Conservation (phyloP, 2,329 filamentous ascomycete species). For the Cercospora sesami region DNA sequence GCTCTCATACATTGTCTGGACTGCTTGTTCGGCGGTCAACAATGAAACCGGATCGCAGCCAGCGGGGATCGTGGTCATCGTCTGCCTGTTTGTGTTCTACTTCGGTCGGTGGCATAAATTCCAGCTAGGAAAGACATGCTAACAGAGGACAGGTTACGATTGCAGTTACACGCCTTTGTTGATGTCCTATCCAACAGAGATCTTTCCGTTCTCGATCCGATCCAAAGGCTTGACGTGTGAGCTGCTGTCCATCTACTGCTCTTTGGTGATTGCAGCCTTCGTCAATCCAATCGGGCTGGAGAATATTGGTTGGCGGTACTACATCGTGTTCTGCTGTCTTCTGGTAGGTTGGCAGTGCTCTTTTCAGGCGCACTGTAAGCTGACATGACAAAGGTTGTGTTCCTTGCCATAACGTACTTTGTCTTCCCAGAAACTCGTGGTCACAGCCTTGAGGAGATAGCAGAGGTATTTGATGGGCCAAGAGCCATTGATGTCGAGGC, state of each 20-base stretch:
- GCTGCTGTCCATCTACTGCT: slow-evolving; percentile 32
- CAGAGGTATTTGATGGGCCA: slow-evolving; percentile 44
- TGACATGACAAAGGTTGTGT: slow-evolving; percentile 19
- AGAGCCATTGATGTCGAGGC: slow-evolving; percentile 13
- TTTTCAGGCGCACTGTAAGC: neutral
- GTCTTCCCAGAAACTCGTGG: slow-evolving; percentile 36
- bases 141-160: slow-evolving; percentile 21
- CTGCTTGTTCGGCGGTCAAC: slow-evolving; percentile 25
- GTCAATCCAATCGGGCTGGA: slow-evolving; percentile 44
- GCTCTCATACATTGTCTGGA: slow-evolving; percentile 25
- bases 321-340: slow-evolving; percentile 41
- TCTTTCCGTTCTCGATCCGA: slow-evolving; percentile 29
- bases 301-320: slow-evolving; percentile 36
- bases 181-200: slow-evolving; percentile 31
- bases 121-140: neutral
- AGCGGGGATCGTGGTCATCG: slow-evolving; percentile 30
- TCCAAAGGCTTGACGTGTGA: slow-evolving; percentile 33
- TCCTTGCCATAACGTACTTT: slow-evolving; percentile 33
- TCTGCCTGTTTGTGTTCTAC: slow-evolving; percentile 29
- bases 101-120: slow-evolving; percentile 5
- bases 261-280: slow-evolving; percentile 33
- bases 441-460: slow-evolving; percentile 47
- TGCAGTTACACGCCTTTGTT: slow-evolving; percentile 28
- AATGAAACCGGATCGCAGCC: slow-evolving; percentile 25
- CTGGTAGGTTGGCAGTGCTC: slow-evolving; percentile 32